Percentiles rank a stretch among this genome's conserved stretches.
phyloP scores from a whole-genome alignment of 2,329 filamentous ascomycete species.

The Emericellopsis atlantica region DNA sequence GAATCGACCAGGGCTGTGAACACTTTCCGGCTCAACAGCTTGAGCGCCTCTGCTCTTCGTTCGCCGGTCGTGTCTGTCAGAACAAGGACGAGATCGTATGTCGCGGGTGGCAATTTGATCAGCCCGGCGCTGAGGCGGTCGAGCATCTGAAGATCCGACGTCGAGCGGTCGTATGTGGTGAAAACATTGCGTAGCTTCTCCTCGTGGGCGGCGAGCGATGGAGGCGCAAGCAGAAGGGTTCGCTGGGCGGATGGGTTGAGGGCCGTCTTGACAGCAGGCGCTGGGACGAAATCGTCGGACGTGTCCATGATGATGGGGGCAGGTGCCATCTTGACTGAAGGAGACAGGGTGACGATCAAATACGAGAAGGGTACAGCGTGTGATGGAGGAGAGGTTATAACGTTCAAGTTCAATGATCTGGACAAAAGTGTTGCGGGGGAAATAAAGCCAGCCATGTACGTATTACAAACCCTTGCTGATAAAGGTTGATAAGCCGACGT shows the following conservation, averaged over 20 bases:
- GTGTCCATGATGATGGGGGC: conserved; percentile 41
- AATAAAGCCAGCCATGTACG: background rate
- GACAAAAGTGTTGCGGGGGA: background rate
- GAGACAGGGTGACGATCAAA: background rate
- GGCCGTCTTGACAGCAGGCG: conserved; percentile 14
- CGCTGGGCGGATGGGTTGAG: conserved; percentile 22
- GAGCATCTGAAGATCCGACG: conserved; percentile 93
- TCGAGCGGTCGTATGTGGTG: conserved; percentile 57
- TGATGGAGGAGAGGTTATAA: too few species aligned
- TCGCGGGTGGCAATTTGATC: conserved; percentile 59
- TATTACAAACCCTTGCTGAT: background rate
- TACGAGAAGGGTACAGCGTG: background rate
- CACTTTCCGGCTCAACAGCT: conserved; percentile 53
- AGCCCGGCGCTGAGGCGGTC: conserved; percentile 79
- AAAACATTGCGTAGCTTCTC: conserved; percentile 62
- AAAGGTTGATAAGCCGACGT: background rate
- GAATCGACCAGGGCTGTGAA: conserved; percentile 57
- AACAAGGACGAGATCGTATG: conserved; percentile 77
- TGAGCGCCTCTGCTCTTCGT: conserved; percentile 45
- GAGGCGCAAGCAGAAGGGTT: conserved; percentile 79
- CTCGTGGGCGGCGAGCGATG: conserved; percentile 77
- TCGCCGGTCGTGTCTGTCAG: conserved; percentile 66
- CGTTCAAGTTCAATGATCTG: too few species aligned
- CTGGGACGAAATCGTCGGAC: conserved; percentile 37
- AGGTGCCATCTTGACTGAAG: conserved; percentile 30